These are phyloP conservation scores for Phytophthora hibernalis DNA, from an alignment of 352 stramenopile species.

Conservation along the genomic window DNA sequence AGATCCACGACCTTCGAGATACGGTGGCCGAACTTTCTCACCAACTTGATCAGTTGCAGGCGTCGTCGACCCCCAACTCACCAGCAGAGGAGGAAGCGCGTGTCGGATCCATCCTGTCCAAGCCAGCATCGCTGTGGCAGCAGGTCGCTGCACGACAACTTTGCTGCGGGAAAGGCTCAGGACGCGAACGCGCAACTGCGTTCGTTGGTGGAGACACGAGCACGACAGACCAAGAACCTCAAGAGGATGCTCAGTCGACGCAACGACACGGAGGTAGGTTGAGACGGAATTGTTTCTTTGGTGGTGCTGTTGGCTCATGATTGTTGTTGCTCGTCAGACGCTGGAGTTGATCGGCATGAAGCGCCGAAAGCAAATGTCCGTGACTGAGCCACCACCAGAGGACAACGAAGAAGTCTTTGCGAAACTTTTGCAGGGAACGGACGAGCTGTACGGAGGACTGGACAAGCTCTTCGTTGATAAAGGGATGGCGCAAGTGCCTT, in stretches of 20 bases:
- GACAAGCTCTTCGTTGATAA: conserved; percentile 31
- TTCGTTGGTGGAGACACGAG: conserved; percentile 12
- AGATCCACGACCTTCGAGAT: conserved; percentile 37
- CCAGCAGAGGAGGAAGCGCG: conserved; percentile 13
- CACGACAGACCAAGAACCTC: conserved; percentile 48
- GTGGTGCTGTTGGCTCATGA: neutral
- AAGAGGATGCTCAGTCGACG: conserved; percentile 41
- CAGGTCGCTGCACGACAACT: conserved; percentile 32
- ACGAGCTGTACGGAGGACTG: conserved; percentile 28
- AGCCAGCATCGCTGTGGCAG: conserved; percentile 35
- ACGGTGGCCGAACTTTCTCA: conserved; percentile 28
- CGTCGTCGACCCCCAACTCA: conserved; percentile 19
- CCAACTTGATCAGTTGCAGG: conserved; percentile 33
- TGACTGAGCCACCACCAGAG: conserved; percentile 3
- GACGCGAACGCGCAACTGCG: conserved; percentile 26
- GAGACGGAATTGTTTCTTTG: neutral
- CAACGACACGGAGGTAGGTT: conserved; percentile 27
- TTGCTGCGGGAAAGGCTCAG: conserved; percentile 25
- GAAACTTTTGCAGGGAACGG: conserved; percentile 30
- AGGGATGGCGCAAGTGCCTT: conserved; percentile 25
- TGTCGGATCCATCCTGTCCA: conserved; percentile 15
- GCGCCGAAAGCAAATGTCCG: conserved; percentile 26
- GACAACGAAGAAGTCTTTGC: conserved; percentile 34
- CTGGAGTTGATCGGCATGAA: conserved; percentile 34
- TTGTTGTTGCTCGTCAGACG: conserved; percentile 14